Percentiles rank a stretch among this genome's conserved stretches.
phyloP scores from a whole-genome alignment of 2,329 filamentous ascomycete genomes.

The Dactylellina leptospora region DNA sequence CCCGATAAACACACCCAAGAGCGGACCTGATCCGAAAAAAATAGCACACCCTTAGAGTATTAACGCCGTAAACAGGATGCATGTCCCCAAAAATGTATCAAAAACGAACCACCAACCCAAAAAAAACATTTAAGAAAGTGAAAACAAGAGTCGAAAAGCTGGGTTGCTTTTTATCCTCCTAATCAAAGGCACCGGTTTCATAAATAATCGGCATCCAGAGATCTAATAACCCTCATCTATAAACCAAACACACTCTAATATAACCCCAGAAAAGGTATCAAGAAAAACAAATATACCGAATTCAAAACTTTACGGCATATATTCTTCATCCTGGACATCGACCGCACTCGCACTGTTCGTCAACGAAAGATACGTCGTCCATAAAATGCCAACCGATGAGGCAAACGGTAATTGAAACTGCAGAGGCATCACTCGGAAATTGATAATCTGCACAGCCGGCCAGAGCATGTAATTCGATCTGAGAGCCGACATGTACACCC shows the following conservation, averaged over 20 bases:
- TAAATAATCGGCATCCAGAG: constrained; percentile 43
- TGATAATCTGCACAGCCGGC: constrained; percentile 95
- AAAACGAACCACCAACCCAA: neutral
- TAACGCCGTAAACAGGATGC: constrained; percentile 32
- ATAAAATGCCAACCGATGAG: constrained; percentile 92
- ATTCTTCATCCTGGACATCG: constrained; percentile 63
- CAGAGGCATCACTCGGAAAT: constrained; percentile 93
- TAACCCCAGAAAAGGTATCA: neutral
- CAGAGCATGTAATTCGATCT: constrained; percentile 96
- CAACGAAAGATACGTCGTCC: constrained; percentile 95
- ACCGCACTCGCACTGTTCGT: constrained; percentile 85
- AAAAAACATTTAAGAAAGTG: constrained; percentile 2
- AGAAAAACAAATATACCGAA: neutral
- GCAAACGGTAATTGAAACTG: constrained; percentile 98
- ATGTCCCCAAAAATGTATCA: constrained; percentile 10
- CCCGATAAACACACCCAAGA: neutral
- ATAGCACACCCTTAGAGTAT: no score
- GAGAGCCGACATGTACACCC: constrained; percentile 91
- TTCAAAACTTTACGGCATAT: constrained; percentile 36
- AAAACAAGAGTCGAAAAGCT: neutral
- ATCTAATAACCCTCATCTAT: neutral
- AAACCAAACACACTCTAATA: neutral
- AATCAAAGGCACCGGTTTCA: constrained; percentile 34
- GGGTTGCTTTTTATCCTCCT: neutral
- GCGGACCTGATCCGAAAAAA: no score